Evolutionary conservation across 164 flowering plant genomes (phyloP), one percentile per base, ranked within the genome.

Genomic region (Macadamia tetraphylla): DNA sequence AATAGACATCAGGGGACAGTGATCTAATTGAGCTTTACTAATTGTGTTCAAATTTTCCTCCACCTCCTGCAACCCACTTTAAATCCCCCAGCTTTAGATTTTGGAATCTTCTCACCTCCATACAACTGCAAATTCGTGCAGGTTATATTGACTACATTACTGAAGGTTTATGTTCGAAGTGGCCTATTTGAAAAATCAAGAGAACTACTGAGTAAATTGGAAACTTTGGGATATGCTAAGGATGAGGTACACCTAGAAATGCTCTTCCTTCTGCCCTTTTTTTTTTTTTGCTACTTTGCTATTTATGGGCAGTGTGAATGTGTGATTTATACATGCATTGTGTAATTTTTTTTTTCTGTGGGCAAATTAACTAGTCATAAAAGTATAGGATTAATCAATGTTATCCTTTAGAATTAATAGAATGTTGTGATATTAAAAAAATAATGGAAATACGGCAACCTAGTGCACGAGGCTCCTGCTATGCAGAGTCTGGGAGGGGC

Each of bases 151-250:
- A 91, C 97, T 59, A 88, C 97, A 66, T 75, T 94, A 66, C 70
- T 94, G 53, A 94, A 94, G 78, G 98, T 87, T 4, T 94, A 94
- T 84, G 91, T 87, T 60, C 84, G 80, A 82, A 91, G 92, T 63
- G 90, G 91, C 60, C 71, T 94, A 62, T 91, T 91, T 79, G 90
- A 94, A 56, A 88, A 86, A 75, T 81, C 97, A 61, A 86, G 87
- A 74, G 82, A 79, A 63, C 71, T 88, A 64, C 71, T 94, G 49
- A 68, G 71, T 58, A 84, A 94, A 72, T 75, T 94, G 76, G 91
- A 89, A 74, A 43, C 78, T 64, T 51, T 80, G 80, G 97, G 96
- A 68, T 84, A 81, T 79, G 94, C 97, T 62, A 73, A 77, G 67
- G 86, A 85, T 67, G 98, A 94, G 97, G 97, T 94, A 76, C 29